Evolutionary conservation across 371 early-diverging fungal species (phyloP), one percentile per base, ranked within the genome.

Genomic region (Mortierella sp.): DNA sequence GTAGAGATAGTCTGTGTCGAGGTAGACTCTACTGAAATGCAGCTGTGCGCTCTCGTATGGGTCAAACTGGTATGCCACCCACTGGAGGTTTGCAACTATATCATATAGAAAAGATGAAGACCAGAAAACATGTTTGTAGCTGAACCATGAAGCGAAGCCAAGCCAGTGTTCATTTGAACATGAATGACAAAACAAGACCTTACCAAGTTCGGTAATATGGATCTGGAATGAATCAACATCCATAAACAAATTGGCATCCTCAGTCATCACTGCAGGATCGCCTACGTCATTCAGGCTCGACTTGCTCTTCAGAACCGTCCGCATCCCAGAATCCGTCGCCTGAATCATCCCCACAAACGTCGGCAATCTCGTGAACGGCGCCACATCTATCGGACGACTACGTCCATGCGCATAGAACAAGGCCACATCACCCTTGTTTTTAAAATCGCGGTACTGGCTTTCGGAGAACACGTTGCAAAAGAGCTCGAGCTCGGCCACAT

Each of bases 21-120:
- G 75, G 70, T 79, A 85, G 2, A 79, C 31, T 54, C 80, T 73
- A 26, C 85, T 81, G 47, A 81, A 75, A 44, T 85, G 82, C 21
- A 85, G 71, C 28, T 81, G 85, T 0, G 85, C 80, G 31, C 81
- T 81, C 45, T 81, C 77, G 52, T 85, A 85, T 14, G 85, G 85
- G 38, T 81, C 80, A 72, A 85, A 85, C 28, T 74, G 60, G 60
- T 79, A 80, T 0, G 55, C 72, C 2, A 81, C 81, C 85, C 81
- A 85, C 11, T 79, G 79, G 2, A 85, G 57, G 38, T 85, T 85
- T 19, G 85, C 76, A 0, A 79, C 82, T 84, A 38, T 31, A 28
- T 47, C 26, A 2, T n/a, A 19, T 9, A 19, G 74, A 34, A 21
- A 34, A 70, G 34, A 45, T n/a, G 68, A 73, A 8, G 38, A n/a